A percentile compares a stretch with the other conserved stretches of the same genome.
Conservation (phyloP, 208 protist genomes). For the Acanthamoeba culbertsoni region DNA sequence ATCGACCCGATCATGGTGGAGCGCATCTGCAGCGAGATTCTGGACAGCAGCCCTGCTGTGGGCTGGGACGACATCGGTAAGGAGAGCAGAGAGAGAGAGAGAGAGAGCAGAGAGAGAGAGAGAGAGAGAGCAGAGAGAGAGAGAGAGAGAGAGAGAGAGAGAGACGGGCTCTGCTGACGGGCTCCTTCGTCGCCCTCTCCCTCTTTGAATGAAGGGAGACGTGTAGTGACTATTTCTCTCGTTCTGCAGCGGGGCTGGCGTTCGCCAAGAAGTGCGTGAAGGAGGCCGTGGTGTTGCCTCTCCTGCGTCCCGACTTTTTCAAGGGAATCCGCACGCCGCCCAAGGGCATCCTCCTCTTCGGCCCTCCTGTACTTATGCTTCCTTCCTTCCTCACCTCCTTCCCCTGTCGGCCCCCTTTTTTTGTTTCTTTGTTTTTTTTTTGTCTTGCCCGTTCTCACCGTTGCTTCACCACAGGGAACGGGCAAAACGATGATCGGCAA, state of each 20-base stretch:
- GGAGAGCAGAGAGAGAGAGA: neutral
- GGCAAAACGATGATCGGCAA: conserved; percentile 90
- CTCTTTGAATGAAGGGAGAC: neutral
- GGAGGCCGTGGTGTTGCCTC: conserved; percentile 81
- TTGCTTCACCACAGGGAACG: conserved; percentile 65
- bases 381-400: neutral
- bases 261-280: conserved; percentile 80
- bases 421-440: conserved; percentile 59
- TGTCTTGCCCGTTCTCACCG: too few relatives aligned
- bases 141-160: too few relatives aligned
- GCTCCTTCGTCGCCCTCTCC: neutral
- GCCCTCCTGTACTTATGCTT: conserved; percentile 71
- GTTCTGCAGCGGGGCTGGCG: conserved; percentile 74
- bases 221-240: neutral
- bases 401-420: conserved; percentile 30
- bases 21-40: conserved; percentile 28
- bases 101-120: too few relatives aligned
- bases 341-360: conserved; percentile 86
- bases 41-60: conserved; percentile 30
- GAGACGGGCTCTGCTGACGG: neutral
- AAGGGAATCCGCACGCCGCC: conserved; percentile 78
- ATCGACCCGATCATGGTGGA: conserved; percentile 51
- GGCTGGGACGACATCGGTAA: conserved; percentile 44
- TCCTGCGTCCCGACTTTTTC: conserved; percentile 83
- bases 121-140: too few relatives aligned